Evolutionary conservation across 129 eudicot species (phyloP).

Genomic region (Centrapalus pauciflorus): DNA sequence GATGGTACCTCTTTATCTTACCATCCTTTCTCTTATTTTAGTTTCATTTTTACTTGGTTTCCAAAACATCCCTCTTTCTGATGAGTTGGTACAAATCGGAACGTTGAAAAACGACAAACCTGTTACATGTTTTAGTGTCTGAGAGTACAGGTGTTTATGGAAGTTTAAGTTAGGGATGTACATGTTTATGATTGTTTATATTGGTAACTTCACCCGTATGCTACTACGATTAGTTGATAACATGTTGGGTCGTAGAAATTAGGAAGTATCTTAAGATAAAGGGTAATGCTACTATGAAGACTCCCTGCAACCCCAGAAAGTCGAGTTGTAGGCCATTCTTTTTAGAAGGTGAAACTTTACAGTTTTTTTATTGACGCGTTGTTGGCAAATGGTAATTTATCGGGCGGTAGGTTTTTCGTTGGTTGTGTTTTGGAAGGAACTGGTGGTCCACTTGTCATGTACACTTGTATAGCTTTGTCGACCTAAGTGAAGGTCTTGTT

Average conservation of each 20-base stretch:
- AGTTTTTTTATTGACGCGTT: neutral
- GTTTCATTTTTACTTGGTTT: neutral
- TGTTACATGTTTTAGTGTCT: neutral
- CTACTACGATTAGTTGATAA: no score
- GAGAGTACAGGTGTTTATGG: neutral
- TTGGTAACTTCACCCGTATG: neutral
- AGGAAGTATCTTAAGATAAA: no score
- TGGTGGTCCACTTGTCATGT: slow-evolving; percentile 19
- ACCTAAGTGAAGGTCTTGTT: slow-evolving; percentile 7
- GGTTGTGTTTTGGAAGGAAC: slow-evolving; percentile 23
- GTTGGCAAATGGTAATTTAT: neutral
- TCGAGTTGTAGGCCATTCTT: no score
- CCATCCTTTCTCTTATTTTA: neutral
- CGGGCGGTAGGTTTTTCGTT: neutral
- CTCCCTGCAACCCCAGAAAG: no score
- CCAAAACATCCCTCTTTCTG: slow-evolving; percentile 6
- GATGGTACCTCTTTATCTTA: neutral
- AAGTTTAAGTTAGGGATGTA: slow-evolving; percentile 11
- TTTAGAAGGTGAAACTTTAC: neutral
- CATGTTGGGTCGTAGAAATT: no score
- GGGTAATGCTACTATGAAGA: no score
- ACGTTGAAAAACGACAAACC: neutral
- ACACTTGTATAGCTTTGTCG: slow-evolving; percentile 8
- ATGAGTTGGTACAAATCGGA: slow-evolving; percentile 2
- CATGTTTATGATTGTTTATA: neutral